These are phyloP conservation scores for Botryotinia convoluta DNA, from an alignment of 2,329 filamentous ascomycete genomes.

Conservation along the genomic window DNA sequence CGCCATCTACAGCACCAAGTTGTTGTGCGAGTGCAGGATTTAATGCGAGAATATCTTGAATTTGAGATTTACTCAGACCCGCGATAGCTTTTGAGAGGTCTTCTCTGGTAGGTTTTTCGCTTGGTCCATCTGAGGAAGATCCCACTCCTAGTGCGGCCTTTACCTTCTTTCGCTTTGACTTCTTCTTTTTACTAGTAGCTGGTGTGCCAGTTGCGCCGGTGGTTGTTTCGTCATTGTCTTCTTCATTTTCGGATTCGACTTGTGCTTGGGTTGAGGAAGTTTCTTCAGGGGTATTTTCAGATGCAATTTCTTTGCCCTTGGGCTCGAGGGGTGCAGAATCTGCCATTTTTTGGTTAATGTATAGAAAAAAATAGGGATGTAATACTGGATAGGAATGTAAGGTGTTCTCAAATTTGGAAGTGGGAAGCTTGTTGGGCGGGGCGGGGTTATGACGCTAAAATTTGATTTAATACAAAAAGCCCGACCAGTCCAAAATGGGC, in stretches of 20 bases:
- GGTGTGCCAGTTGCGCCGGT: conserved; percentile 33
- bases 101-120: conserved; percentile 44
- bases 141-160: conserved; percentile 41
- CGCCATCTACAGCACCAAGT: conserved; percentile 41
- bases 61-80: conserved; percentile 54
- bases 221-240: conserved; percentile 38
- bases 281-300: conserved; percentile 26
- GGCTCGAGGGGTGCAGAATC: conserved; percentile 62
- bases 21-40: conserved; percentile 71
- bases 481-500: neutral
- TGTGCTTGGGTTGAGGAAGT: conserved; percentile 35
- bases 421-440: conserved; percentile 14
- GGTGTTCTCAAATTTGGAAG: conserved; percentile 2
- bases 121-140: conserved; percentile 29
- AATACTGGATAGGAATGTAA: neutral
- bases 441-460: conserved; percentile 13
- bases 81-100: conserved; percentile 45
- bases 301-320: conserved; percentile 45
- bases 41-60: conserved; percentile 65
- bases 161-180: conserved; percentile 63
- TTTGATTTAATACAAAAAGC: neutral
- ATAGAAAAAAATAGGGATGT: neutral
- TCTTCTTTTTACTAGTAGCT: conserved; percentile 53
- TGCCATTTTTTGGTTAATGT: conserved; percentile 41
- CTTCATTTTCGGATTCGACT: conserved; percentile 49